Base-by-base conservation (phyloP, 2,329 filamentous ascomycete genomes). In the Graphilbum fragrans region DNA sequence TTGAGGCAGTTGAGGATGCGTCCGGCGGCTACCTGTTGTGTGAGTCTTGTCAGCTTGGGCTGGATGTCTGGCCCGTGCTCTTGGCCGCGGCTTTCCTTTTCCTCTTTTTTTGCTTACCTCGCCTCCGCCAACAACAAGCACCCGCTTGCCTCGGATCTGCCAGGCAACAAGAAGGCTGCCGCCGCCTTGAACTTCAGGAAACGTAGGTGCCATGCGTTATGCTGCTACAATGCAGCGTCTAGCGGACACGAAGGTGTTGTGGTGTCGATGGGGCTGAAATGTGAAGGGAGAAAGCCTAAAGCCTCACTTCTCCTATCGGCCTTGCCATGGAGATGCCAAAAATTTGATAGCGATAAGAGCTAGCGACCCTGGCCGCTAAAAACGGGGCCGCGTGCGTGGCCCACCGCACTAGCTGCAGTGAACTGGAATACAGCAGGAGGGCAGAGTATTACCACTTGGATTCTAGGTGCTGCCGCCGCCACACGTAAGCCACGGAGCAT, bases 131-230 rank as follows among this genome's bases (percentile, higher is more conserved):
- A 98, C 77, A 5, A 98, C 84, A n/a, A 98, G 66, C 16, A 96
- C 82, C 49, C 79, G 77, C 63, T 93, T 95, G 60, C 81, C 80
- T 57, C 79, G 82, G 54, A 94, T 80, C 65, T 96, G 92, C 88
- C 90, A 98, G 56, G 92, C 92, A 40, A 98, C 68, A 48, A 98
- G 92, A 50, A 98, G 66, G 47, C 90, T 96, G 45, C 88, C 92
- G 39, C 90, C 90, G 43, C 86, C 85, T 62, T 95, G 80, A 22
- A 96, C 76, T 48, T 82, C 70, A 43, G 88, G 86, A 56, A 84
- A 95, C 12, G 29, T 58, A 39, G 59, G 60, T 8, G 44, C 39
- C 44, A 47, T 50, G 32, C 4, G 38, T 43, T 34, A 12, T 38
- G 38, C 34, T 16, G 36, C 20, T 29, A 19, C 5, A 33, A 21